Evolutionary conservation across 306 rosid genomes (phyloP), one percentile per base, ranked within the genome.

Genomic region (Hippophae gyantsensis): DNA sequence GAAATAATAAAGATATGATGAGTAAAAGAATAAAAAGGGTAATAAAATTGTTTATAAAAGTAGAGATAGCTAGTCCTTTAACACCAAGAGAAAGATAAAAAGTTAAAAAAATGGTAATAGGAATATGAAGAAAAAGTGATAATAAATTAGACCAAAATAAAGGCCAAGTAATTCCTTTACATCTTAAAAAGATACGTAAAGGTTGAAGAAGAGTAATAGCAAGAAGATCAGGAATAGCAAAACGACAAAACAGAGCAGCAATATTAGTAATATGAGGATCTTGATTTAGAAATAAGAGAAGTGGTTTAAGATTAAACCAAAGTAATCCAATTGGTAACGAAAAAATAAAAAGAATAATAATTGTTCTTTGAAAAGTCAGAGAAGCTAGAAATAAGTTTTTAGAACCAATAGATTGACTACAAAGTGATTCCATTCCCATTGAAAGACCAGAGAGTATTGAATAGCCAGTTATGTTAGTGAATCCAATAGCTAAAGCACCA

Each of bases 401-500:
- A 0, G 97, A 90, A 23, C 95, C 95, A n/a, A 81, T 67, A 47
- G 95, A 84, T 57, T 83, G 95, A 60, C 79, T 72, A 58, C 95
- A 86, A 2, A 86, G 72, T 0, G 95, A 88, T 26, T 86, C 95
- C 90, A 86, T 86, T 7, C 95, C 95, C 84, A 76, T 72, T 72
- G 95, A 90, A 38, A 86, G 60, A 26, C 95, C 90, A 0, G 90
- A 83, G 6, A 86, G 82, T 58, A 86, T 82, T 0, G 88, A 86
- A 78, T 81, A 86, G 25, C 90, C 95, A 5, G 88, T 81, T 68
- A 86, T 77, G 76, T 86, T 86, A 42, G 95, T 83, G 86, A 81
- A 83, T 65, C 95, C 90, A 27, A 86, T 69, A 76, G 90, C 90
- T 38, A 86, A 76, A 50, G 95, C 86, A 5, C 88, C 90, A 7